phyloP scores from a whole-genome alignment of 169 alveolate genomes.

The Pseudocohnilembus persalinus region DNA sequence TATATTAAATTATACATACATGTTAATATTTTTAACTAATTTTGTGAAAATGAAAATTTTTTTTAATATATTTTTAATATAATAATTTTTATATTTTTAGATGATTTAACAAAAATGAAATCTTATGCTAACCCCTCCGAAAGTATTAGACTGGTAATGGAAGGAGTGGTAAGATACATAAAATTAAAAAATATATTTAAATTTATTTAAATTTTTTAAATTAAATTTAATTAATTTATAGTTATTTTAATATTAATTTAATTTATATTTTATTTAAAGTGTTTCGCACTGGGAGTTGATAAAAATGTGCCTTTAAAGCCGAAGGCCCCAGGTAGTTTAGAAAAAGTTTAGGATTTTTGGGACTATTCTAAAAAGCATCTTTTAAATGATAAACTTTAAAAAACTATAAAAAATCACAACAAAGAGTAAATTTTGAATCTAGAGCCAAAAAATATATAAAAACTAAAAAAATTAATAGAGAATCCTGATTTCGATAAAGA shows the following conservation, averaged over 20 bases:
- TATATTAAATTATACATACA: too few relatives aligned
- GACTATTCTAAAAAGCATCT: conserved; percentile 84
- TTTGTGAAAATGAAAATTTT: neutral
- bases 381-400: conserved; percentile 67
- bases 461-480: conserved; percentile 44
- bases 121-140: conserved; percentile 26
- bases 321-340: conserved; percentile 75
- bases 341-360: conserved; percentile 81
- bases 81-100: neutral
- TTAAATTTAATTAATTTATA: too few relatives aligned
- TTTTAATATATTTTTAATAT: too few relatives aligned
- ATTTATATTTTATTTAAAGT: conserved; percentile 11
- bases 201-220: too few relatives aligned
- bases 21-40: too few relatives aligned
- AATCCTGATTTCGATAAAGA: conserved; percentile 51
- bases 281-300: conserved; percentile 83
- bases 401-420: conserved; percentile 51
- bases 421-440: conserved; percentile 51
- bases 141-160: conserved; percentile 21
- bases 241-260: too few relatives aligned
- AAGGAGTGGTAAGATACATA: conserved; percentile 47
- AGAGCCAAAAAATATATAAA: conserved; percentile 35
- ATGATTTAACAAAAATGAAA: conserved; percentile 40
- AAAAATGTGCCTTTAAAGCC: conserved; percentile 68
- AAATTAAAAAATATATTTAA: too few relatives aligned